Base-by-base conservation (phyloP, 805 yeast species). In the Saturnispora sekii region DNA sequence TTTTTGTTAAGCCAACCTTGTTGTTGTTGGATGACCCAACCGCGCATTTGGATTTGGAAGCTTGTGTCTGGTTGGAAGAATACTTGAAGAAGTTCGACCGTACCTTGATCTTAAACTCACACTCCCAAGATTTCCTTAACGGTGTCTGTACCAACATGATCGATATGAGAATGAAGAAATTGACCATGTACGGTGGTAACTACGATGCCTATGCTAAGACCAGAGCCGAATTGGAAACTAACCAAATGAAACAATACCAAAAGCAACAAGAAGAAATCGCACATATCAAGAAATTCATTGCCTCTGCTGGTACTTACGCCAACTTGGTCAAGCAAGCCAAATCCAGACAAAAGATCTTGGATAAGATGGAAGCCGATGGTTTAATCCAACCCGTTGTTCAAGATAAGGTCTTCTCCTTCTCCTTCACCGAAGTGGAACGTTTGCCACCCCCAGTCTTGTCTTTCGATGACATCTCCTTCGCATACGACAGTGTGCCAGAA, bases 361-460 rank as follows among this genome's bases (percentile, higher is more conserved):
- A 93, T 72, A 93, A 93, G 82, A 93, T 93, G 98, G 98, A 93
- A 73, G 97, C 98, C 57, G 98, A 93, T 65, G 98, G 98, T 62
- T 75, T 84, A 60, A 84, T 93, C 61, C 85, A 85, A 70, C 82
- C 95, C 44, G 98, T 93, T 57, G 88, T 77, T 47, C 83, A 84
- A 43, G 98, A 93, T 67, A 87, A 79, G 70, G 96, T 89, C 26
- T 93, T 93, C 67, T 78, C 93, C 2, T 93, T 93, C 79, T 76
- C 84, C 60, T 93, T 93, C 77, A 87, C 97, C 43, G 88, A 81
- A 34, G 95, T 89, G 51, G 97, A 90, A 66, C 88, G 93, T 74
- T 77, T 93, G 58, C 98, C 98, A 52, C 98, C 98, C 52, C 98
- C 98, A 64, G 98, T 93, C 43, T 73, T 93, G 66, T 87, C 97